Conservation (phyloP, 441 rosid genomes). For the Metrosideros polymorpha region DNA sequence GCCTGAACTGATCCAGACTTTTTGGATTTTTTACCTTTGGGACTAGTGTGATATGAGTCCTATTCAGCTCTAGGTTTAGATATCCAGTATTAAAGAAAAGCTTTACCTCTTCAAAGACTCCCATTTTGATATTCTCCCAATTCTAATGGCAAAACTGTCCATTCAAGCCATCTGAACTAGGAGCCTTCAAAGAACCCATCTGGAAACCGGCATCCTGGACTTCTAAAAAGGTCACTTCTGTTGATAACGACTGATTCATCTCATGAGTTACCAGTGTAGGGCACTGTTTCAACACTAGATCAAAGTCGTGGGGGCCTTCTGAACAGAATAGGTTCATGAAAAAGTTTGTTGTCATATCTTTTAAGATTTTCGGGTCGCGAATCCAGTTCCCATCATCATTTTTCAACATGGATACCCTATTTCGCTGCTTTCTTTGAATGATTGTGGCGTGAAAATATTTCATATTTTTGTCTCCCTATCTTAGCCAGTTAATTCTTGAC, state of each 20-base stretch:
- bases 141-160: not conserved
- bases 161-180: not conserved
- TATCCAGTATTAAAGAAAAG: not conserved
- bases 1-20: not conserved
- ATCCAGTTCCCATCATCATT: not conserved
- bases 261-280: not conserved
- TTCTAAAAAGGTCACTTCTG: rapidly evolving
- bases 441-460: not conserved
- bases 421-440: not conserved
- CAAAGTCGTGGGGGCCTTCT: not conserved
- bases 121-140: rapidly evolving
- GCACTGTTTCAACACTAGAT: too few relatives aligned
- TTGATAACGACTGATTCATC: not conserved
- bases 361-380: too few relatives aligned
- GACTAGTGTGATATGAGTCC: not conserved
- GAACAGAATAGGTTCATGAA: not conserved
- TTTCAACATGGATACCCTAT: not conserved
- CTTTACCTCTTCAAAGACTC: not conserved
- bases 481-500: rapidly evolving
- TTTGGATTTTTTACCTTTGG: not conserved
- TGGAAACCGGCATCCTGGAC: too few relatives aligned
- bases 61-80: not conserved
- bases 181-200: not conserved
- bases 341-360: not conserved
- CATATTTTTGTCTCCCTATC: not conserved